phyloP scores from a whole-genome alignment of 352 stramenopile species.

The Phytophthora lateralis region DNA sequence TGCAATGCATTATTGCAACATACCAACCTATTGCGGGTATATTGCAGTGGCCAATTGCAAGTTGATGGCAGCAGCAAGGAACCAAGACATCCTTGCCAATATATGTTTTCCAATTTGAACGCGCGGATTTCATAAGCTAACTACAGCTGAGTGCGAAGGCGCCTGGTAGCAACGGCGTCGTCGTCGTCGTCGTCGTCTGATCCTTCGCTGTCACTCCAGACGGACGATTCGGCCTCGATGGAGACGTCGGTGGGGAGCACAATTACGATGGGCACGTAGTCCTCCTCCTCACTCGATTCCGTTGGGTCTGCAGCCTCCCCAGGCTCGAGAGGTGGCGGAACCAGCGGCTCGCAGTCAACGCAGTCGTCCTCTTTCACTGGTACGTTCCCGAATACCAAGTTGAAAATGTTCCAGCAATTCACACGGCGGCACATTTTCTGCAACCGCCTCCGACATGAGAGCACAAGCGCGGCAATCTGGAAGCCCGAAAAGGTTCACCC shows the following conservation, averaged over 20 bases:
- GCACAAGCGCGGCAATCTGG: conserved; percentile 16
- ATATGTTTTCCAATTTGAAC: too few species aligned
- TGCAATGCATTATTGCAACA: too few species aligned
- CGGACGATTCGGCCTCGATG: conserved; percentile 8
- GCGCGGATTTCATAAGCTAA: neutral
- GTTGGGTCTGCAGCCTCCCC: neutral
- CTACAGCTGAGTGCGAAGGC: conserved; percentile 11
- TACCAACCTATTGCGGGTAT: too few species aligned
- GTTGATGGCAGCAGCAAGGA: too few species aligned
- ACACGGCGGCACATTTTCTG: conserved; percentile 2
- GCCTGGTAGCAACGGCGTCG: neutral
- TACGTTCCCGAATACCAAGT: neutral
- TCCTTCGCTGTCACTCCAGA: conserved; percentile 6
- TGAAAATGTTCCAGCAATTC: conserved; percentile 11
- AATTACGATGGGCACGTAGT: conserved; percentile 17
- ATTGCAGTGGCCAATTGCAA: too few species aligned
- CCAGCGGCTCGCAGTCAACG: conserved; percentile 4
- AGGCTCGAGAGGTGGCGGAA: conserved; percentile 3
- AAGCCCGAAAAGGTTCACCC: conserved; percentile 18
- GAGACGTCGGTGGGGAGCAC: conserved; percentile 10
- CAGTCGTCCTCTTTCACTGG: neutral
- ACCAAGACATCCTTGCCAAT: too few species aligned
- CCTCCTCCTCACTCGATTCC: conserved; percentile 5
- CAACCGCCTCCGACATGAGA: conserved; percentile 5
- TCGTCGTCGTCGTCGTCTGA: neutral